Conservation (phyloP, 1,284 basidiomycete species). For the Takashimella tepidaria region DNA sequence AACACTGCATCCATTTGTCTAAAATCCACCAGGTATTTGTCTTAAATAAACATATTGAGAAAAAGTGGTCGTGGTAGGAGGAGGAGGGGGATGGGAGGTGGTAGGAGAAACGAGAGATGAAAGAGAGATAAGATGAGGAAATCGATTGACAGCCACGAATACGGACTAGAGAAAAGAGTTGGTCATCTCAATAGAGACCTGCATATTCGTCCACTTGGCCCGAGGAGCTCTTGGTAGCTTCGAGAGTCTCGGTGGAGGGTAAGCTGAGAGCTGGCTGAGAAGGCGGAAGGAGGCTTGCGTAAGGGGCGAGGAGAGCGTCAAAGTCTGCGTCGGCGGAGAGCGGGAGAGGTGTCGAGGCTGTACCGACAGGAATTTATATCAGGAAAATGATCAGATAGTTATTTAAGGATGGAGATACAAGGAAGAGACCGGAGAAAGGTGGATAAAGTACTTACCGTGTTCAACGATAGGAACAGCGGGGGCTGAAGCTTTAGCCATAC, state of each 20-base stretch:
- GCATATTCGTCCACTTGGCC: conserved; percentile 40
- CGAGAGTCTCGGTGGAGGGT: conserved; percentile 21
- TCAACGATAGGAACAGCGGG: conserved; percentile 52
- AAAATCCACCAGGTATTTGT: too few relatives aligned
- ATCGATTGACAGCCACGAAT: too few relatives aligned
- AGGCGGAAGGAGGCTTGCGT: conserved; percentile 35
- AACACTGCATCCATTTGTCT: too few relatives aligned
- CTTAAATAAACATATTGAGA: too few relatives aligned
- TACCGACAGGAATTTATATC: neutral
- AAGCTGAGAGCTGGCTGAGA: conserved; percentile 27
- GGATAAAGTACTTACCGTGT: conserved; percentile 48
- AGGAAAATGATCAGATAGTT: too few relatives aligned
- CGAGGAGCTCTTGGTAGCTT: conserved; percentile 19
- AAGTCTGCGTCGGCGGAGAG: conserved; percentile 37
- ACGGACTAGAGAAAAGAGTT: too few relatives aligned
- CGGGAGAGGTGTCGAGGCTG: conserved; percentile 25
- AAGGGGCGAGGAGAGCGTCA: conserved; percentile 43
- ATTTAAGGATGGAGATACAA: too few relatives aligned
- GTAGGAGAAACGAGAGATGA: too few relatives aligned
- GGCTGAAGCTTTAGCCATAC: conserved; percentile 60
- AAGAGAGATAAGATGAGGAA: too few relatives aligned
- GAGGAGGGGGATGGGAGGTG: too few relatives aligned
- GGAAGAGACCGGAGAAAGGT: too few relatives aligned
- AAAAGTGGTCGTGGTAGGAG: too few relatives aligned
- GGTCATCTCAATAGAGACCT: conserved; percentile 33